Evolutionary conservation across 2,329 filamentous ascomycete genomes (phyloP), one percentile per base, ranked within the genome.

Genomic region (Talaromyces marneffei): DNA sequence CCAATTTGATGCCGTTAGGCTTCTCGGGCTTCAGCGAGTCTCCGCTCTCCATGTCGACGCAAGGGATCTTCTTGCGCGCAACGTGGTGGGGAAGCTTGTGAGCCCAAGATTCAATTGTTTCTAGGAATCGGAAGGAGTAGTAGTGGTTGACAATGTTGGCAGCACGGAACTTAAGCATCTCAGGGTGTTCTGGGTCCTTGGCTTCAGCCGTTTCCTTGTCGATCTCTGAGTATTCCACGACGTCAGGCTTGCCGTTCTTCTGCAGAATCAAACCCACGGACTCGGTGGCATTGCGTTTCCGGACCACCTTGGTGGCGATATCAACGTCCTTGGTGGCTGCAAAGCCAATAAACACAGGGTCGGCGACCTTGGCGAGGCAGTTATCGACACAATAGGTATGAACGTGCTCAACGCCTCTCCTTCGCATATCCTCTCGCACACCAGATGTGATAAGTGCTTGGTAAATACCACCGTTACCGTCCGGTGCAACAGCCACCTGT

Each of bases 101-200:
- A 18, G 85, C 87, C 90, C 91, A 97, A 69, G 86, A 80, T 62
- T 94, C 92, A 69, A 97, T 96, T 65, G 86, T 88, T 76, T 96
- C 89, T 54, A 99, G 84, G 84, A 97, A 97, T 67, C 84, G 80
- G 82, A 92, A 93, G 52, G 91, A 96, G 82, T 99, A 99, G 85
- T 97, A 99, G 83, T 99, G 94, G 83, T 99, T 99, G 79, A 99
- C 94, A 69, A 99, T 99, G 82, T 99, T 99, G 72, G 93, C 94
- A 62, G 94, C 93, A 65, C 94, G 89, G 87, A 96, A 97, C 78
- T 93, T 95, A 73, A 99, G 87, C 59, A 97, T 82, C 62, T 85
- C 87, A 2, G 85, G 81, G 71, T 96, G 87, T 76, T 90, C 90
- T 59, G 88, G 78, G 73, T 99, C 94, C 73, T 88, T 85, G 66